Evolutionary conservation across 495 filamentous ascomycete species (phyloP).

Genomic region (Letharia lupina): DNA sequence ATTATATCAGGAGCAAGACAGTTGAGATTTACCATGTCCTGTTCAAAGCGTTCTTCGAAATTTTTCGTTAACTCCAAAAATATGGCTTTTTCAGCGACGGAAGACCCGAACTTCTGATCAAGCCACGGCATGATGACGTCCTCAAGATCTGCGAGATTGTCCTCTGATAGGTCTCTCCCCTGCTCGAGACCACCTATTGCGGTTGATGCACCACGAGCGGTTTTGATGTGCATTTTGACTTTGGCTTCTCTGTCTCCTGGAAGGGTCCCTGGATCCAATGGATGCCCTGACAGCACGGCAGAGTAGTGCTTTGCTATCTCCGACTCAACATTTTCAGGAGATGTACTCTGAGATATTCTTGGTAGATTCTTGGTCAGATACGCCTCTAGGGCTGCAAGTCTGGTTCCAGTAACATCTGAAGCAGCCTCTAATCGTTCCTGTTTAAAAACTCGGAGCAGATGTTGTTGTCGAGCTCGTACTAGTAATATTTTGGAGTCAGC

Average conservation of each 20-base stretch:
- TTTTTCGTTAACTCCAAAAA: slow-evolving; percentile 74
- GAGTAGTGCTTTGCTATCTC: slow-evolving; percentile 55
- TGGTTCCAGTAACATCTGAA: slow-evolving; percentile 43
- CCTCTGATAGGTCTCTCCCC: slow-evolving; percentile 34
- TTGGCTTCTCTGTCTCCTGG: slow-evolving; percentile 73
- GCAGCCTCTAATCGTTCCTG: slow-evolving; percentile 40
- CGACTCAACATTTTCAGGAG: slow-evolving; percentile 19
- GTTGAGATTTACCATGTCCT: slow-evolving; percentile 80
- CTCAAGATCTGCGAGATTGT: slow-evolving; percentile 47
- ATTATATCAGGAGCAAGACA: slow-evolving; percentile 72
- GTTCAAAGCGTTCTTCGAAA: slow-evolving; percentile 74
- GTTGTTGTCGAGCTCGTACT: slow-evolving; percentile 67
- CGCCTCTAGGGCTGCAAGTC: slow-evolving; percentile 55
- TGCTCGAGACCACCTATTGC: slow-evolving; percentile 44
- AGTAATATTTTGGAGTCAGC: slow-evolving; percentile 53
- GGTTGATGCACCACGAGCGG: slow-evolving; percentile 52
- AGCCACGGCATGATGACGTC: slow-evolving; percentile 81
- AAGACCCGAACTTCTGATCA: slow-evolving; percentile 64
- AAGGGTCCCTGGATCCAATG: slow-evolving; percentile 53
- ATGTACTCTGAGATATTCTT: slow-evolving; percentile 39
- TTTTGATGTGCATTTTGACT: slow-evolving; percentile 87
- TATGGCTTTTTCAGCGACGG: slow-evolving; percentile 67
- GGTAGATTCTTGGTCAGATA: slow-evolving; percentile 75
- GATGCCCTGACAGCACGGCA: slow-evolving; percentile 42
- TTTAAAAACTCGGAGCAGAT: slow-evolving; percentile 55